These are phyloP conservation scores for Pluteus cervinus DNA, from an alignment of 768 basidiomycete genomes.

Conservation along the genomic window DNA sequence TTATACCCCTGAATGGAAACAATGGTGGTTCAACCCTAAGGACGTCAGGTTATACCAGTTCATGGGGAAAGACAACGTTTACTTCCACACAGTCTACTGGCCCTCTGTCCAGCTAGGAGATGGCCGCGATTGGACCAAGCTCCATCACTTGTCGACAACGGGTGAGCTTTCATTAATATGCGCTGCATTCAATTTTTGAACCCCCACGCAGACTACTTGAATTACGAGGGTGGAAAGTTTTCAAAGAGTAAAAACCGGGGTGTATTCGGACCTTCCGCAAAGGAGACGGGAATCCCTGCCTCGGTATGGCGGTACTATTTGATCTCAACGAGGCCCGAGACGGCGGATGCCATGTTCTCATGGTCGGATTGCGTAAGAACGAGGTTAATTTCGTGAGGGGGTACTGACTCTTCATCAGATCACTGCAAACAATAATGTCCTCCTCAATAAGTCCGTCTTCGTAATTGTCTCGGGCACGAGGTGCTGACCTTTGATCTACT, in stretches of 20 bases:
- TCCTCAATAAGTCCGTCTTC: constrained; percentile 79
- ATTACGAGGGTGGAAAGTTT: constrained; percentile 98
- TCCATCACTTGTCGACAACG: constrained; percentile 93
- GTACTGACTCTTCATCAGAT: constrained; percentile 42
- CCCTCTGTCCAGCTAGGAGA: constrained; percentile 88
- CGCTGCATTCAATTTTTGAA: constrained; percentile 2
- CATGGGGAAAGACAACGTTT: constrained; percentile 99
- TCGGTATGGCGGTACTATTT: constrained; percentile 98
- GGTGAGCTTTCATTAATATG: constrained; percentile 42
- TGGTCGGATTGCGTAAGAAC: constrained; percentile 86
- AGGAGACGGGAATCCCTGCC: constrained; percentile 86
- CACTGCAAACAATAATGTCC: constrained; percentile 84
- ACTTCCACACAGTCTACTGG: constrained; percentile 96
- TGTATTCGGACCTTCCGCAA: constrained; percentile 93
- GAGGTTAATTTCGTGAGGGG: neutral
- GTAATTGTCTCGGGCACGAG: neutral
- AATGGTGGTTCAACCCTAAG: constrained; percentile 94
- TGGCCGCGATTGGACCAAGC: constrained; percentile 86
- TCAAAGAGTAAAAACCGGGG: constrained; percentile 96
- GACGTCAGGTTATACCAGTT: constrained; percentile 94
- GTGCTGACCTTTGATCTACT: constrained; percentile 3
- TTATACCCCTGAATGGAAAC: constrained; percentile 90
- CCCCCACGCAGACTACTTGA: constrained; percentile 72
- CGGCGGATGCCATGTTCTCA: constrained; percentile 91
- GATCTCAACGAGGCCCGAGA: constrained; percentile 88